A percentile compares a stretch with the other conserved stretches of the same genome.
Evolutionary conservation across 2,329 filamentous ascomycete genomes (phyloP).

Genomic region (Ceratocystis ficicola): DNA sequence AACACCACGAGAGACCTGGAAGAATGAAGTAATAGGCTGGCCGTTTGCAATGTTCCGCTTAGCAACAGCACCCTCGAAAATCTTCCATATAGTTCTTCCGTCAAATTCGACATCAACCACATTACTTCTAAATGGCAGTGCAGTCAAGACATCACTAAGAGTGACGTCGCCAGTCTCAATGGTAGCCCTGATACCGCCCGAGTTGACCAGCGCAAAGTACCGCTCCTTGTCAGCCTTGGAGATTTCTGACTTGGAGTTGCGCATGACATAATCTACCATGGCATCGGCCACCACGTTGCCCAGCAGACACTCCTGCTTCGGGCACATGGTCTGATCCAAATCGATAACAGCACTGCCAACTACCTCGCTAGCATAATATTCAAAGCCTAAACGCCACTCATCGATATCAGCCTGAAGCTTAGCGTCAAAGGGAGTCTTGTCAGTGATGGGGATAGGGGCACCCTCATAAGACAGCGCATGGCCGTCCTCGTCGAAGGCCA

Average conservation of each 20-base stretch:
- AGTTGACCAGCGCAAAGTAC: constrained; percentile 49
- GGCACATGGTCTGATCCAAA: constrained; percentile 48
- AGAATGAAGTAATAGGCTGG: constrained; percentile 42
- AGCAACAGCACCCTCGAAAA: constrained; percentile 48
- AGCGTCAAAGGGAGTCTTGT: constrained; percentile 45
- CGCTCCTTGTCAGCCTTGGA: constrained; percentile 33
- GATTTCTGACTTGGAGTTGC: constrained; percentile 34
- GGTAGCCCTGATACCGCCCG: constrained; percentile 50
- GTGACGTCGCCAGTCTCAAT: constrained; percentile 51
- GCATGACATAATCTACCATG: constrained; percentile 42
- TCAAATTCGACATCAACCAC: constrained; percentile 45
- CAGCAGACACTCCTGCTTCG: constrained; percentile 44
- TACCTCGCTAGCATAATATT: constrained; percentile 45
- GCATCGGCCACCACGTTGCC: constrained; percentile 47
- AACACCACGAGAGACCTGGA: constrained; percentile 47
- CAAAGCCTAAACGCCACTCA: constrained; percentile 48
- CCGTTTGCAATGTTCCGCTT: constrained; percentile 43
- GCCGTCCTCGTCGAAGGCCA: constrained; percentile 49
- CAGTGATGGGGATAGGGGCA: constrained; percentile 51
- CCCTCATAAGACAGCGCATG: constrained; percentile 52
- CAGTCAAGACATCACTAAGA: constrained; percentile 49
- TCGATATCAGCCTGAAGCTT: constrained; percentile 46
- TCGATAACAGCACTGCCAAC: constrained; percentile 43
- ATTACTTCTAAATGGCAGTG: constrained; percentile 55
- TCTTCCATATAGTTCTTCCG: constrained; percentile 43